Conservation (phyloP, 768 basidiomycete genomes). For the Phaeolepiota aurea region DNA sequence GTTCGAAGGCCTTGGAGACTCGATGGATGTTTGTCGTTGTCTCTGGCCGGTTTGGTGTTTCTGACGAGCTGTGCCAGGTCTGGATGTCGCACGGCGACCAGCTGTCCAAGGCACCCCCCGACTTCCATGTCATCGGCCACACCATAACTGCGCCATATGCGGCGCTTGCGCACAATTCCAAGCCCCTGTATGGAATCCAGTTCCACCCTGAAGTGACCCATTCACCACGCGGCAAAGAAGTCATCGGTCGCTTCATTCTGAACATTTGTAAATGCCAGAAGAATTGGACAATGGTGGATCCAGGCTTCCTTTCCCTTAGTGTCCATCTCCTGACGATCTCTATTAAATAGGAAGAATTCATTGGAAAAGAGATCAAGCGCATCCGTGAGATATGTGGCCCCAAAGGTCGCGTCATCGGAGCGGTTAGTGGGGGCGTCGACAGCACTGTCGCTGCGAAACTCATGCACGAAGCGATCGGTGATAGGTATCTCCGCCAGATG, state of each 20-base stretch:
- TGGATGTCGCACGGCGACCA: constrained; percentile 99
- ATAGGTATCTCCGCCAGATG: constrained; percentile 47
- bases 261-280: constrained; percentile 74
- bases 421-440: constrained; percentile 96
- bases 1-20: constrained; percentile 81
- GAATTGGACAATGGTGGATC: constrained; percentile 88
- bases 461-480: constrained; percentile 99
- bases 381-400: constrained; percentile 93
- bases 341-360: constrained; percentile 78
- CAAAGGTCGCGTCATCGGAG: constrained; percentile 94
- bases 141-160: constrained; percentile 88
- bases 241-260: constrained; percentile 79
- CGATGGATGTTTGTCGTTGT: constrained; percentile 62
- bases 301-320: constrained; percentile 6
- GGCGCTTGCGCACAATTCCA: constrained; percentile 84
- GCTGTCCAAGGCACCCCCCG: constrained; percentile 67
- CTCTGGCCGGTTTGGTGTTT: neutral
- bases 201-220: constrained; percentile 99
- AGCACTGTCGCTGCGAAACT: constrained; percentile 97
- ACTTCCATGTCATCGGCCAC: constrained; percentile 83
- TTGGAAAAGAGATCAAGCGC: constrained; percentile 90
- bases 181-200: constrained; percentile 92
- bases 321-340: constrained; percentile 4
- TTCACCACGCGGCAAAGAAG: constrained; percentile 79
- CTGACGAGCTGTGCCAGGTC: constrained; percentile 44